Conservation (phyloP, 208 protist species). For the Crithidia acanthocephali region DNA sequence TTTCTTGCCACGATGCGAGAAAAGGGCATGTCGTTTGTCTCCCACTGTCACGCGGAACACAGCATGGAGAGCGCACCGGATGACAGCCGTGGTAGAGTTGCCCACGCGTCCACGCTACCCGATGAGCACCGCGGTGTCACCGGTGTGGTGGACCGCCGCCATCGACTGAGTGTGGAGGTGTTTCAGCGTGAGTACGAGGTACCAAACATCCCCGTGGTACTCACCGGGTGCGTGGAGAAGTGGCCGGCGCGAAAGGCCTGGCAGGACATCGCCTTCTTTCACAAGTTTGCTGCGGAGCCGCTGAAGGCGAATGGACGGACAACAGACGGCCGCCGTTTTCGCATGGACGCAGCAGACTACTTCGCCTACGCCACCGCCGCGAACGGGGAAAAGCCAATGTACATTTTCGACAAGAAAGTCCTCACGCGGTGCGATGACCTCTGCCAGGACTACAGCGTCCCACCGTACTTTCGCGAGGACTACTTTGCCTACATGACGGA, state of each 20-base stretch:
- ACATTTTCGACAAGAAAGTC: constrained; percentile 58
- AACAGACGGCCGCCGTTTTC: constrained; percentile 33
- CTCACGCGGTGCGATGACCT: constrained; percentile 12
- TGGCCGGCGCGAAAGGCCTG: constrained; percentile 33
- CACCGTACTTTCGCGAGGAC: constrained; percentile 39
- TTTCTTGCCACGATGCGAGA: constrained; percentile 16
- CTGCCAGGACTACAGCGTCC: constrained; percentile 32
- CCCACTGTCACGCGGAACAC: background rate
- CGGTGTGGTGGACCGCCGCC: constrained; percentile 32
- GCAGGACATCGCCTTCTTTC: constrained; percentile 18
- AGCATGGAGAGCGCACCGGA: too few relatives aligned
- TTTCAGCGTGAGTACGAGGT: constrained; percentile 39
- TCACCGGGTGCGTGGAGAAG: constrained; percentile 42
- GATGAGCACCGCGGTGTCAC: constrained; percentile 27
- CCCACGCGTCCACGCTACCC: background rate
- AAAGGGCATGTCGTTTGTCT: background rate
- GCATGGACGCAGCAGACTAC: constrained; percentile 35
- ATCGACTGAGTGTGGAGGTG: constrained; percentile 18
- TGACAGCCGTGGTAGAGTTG: background rate
- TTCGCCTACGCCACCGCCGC: constrained; percentile 28
- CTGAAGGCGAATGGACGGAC: constrained; percentile 45
- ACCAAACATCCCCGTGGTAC: constrained; percentile 41
- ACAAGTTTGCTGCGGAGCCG: constrained; percentile 5
- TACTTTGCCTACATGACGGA: constrained; percentile 40
- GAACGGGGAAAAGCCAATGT: constrained; percentile 51